Base-by-base conservation (phyloP, 2,329 filamentous ascomycete species). In the Phyllosticta citribraziliensis region DNA sequence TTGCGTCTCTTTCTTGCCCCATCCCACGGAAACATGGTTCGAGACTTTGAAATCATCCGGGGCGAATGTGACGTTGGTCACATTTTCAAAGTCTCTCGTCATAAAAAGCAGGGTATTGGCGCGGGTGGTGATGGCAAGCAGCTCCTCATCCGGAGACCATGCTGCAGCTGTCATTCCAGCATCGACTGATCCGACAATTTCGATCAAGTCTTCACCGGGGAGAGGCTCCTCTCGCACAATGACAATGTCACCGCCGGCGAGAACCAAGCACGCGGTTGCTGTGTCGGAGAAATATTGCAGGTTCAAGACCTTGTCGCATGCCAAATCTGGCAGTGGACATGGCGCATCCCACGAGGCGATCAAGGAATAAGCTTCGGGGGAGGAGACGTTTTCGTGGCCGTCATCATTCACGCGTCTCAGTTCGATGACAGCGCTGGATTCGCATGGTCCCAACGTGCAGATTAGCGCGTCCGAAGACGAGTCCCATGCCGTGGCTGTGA, bases 1-100 rank as follows among this genome's bases (percentile, higher is more conserved):
- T 73, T 99, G 94, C 0, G 94, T 99, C 75, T 99, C 94, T 71
- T 89, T 91, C 78, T 97, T 97, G 63, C 94, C 94, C 94, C 94
- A 99, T 56, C 94, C 94, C 22, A 99, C 93, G 20, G 91, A 95
- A 62, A 97, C 94, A 78, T 97, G 92, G 72, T 88, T 94, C 25
- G 88, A 97, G n/a, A 85, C 84, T 67, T 88, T 88, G 65, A 96
- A 82, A 74, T 96, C 93, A 53, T 92, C 89, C 0, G 79, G 72
- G 0, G 83, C 84, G 73, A 97, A 85, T 35, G 80, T 78, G 58
- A 89, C 81, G 73, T 92, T 88, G 35, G 88, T 84, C 52, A 96
- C 85, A 62, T 87, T 87, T 67, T 97, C 93, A 66, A 97, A 96
- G 25, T 87, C 85, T 64, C 91, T 84, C 61, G 91, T 96, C 93